A percentile compares a stretch with the other conserved stretches of the same genome.
These are phyloP conservation scores for Talaromyces pinophilus DNA, from an alignment of 2,329 filamentous ascomycete species.

Conservation along the genomic window DNA sequence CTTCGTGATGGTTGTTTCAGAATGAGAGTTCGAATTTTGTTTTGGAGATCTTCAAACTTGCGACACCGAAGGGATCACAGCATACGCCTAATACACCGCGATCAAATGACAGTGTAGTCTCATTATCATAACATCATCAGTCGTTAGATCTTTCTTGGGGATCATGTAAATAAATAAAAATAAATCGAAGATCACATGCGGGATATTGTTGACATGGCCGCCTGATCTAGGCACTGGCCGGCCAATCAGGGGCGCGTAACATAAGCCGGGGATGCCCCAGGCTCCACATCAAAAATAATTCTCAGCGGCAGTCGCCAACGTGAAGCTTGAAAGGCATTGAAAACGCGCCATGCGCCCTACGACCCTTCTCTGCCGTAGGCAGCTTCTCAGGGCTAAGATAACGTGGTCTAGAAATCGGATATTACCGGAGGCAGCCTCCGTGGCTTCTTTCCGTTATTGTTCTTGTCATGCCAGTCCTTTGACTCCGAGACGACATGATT, in stretches of 20 bases:
- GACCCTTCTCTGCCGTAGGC: slow-evolving; percentile 18
- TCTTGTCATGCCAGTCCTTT: slow-evolving; percentile 12
- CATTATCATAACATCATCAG: background rate
- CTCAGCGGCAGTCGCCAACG: background rate
- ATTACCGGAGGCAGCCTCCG: background rate
- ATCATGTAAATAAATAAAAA: background rate
- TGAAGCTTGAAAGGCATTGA: background rate
- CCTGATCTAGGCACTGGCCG: slow-evolving; percentile 5
- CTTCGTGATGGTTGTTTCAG: background rate
- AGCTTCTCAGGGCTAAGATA: slow-evolving; percentile 1
- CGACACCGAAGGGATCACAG: background rate
- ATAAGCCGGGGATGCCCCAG: slow-evolving; percentile 1
- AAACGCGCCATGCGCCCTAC: slow-evolving; percentile 21
- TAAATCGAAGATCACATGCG: slow-evolving; percentile 12
- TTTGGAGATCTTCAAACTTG: background rate
- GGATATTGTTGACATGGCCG: slow-evolving; percentile 18
- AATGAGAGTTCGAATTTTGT: background rate
- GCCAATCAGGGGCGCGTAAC: background rate
- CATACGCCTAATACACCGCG: background rate
- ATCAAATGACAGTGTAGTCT: background rate
- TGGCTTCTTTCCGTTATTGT: slow-evolving; percentile 4
- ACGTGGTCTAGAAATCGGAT: background rate
- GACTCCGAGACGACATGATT: slow-evolving; percentile 23
- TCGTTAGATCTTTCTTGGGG: background rate
- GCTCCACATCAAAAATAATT: slow-evolving; percentile 11